Base-by-base conservation (phyloP, 208 protist species). In the Zelonia costaricensis region DNA sequence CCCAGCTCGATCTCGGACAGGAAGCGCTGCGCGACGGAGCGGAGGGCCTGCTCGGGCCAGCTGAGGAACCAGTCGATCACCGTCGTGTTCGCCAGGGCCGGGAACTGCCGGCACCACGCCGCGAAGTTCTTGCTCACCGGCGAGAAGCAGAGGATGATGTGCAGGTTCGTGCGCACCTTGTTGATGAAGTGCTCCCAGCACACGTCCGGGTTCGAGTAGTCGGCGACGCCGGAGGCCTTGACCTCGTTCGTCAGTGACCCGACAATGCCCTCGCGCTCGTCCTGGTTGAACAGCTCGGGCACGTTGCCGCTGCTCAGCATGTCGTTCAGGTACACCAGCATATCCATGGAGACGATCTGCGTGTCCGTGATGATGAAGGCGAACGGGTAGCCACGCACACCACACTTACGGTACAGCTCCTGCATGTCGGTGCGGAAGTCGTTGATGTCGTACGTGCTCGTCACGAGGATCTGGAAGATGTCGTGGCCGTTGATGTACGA, bases 1-100 rank as follows among this genome's bases (percentile, higher is more conserved):
- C 86, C 85, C n/a, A 98, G 74, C 47, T 98, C 94, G 55, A 98
- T 90, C 63, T 89, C 75, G 9, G 86, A 96, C 22, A 99, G 78
- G 74, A 98, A 98, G 46, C 92, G 81, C 48, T 85, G 75, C 40
- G 97, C 97, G 35, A 99, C 98, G 23, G 96, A 98, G 64, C 94
- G 82, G 8, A 99, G 87, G 15, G 98, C 98, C 62, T 99, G 96
- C 69, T 98, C 82, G 7, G 98, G 97, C 98, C 98, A 99, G 60
- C 82, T 82, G 58, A 99, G 93, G 88, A 99, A 99, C 98, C 98
- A 99, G 88, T 99, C 98, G 76, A 99, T 99, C 35, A 97, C 89
- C 20, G 97, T 99, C 27, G 94, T 98, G 78, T 97, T 99, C 28
- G 98, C 91, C 12, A 99, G 72, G n/a, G 97, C 97, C 31, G 98